These are phyloP conservation scores for Scheffersomyces parashehatae DNA, from an alignment of 1,139 yeast genomes.

Conservation along the genomic window DNA sequence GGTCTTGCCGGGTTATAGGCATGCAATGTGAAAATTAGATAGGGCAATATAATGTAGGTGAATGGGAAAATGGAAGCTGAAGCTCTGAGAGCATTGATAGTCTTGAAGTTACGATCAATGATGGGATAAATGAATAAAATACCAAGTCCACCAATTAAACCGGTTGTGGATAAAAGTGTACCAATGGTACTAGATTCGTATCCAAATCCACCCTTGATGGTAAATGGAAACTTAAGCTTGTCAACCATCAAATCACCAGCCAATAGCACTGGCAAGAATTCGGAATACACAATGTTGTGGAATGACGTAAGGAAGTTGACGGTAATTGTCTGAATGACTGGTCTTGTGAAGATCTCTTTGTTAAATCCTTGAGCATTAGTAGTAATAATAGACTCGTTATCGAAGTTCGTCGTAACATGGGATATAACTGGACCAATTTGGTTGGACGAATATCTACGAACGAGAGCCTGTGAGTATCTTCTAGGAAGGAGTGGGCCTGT, in stretches of 20 bases:
- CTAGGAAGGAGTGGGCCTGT: constrained; percentile 8
- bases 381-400: constrained; percentile 1
- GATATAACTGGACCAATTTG: constrained; percentile 4
- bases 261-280: constrained; percentile 24
- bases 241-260: constrained; percentile 17
- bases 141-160: constrained; percentile 25
- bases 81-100: constrained; percentile 21
- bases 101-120: constrained; percentile 22
- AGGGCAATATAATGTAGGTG: constrained; percentile 22
- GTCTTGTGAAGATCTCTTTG: constrained; percentile 18
- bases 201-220: constrained; percentile 23
- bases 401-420: not conserved
- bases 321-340: constrained; percentile 21
- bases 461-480: constrained; percentile 11
- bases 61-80: constrained; percentile 24
- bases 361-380: constrained; percentile 1
- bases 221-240: constrained; percentile 18
- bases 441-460: constrained; percentile 17
- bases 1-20: constrained; percentile 16
- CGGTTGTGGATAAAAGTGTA: constrained; percentile 24
- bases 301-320: constrained; percentile 20
- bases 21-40: constrained; percentile 21
- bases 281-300: constrained; percentile 20
- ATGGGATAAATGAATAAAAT: constrained; percentile 24
- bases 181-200: constrained; percentile 23